Evolutionary conservation across 768 basidiomycete species (phyloP).

Genomic region (Tricholoma saponaceum): DNA sequence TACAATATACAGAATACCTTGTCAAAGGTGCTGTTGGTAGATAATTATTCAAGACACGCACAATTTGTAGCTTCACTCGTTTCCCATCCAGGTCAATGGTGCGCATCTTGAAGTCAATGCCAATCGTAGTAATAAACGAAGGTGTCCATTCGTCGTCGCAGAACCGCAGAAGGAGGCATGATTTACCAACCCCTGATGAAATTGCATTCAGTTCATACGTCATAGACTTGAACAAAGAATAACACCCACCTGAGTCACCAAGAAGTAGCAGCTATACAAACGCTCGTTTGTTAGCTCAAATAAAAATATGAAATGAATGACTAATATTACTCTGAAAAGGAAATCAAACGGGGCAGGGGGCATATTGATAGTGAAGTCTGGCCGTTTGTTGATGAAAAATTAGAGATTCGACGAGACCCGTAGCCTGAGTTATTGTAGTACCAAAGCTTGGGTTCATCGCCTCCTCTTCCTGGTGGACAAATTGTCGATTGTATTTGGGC

Average conservation of each 20-base stretch:
- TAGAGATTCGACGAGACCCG: neutral
- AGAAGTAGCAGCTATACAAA: conserved; percentile 78
- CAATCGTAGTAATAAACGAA: conserved; percentile 98
- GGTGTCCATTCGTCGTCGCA: conserved; percentile 99
- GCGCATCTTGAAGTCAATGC: conserved; percentile 98
- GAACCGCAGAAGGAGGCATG: conserved; percentile 89
- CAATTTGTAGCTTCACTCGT: conserved; percentile 98
- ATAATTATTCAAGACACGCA: conserved; percentile 30
- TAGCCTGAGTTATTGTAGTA: neutral
- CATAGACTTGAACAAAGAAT: neutral
- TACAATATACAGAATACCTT: conserved; percentile 25
- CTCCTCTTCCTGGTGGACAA: neutral
- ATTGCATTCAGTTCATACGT: conserved; percentile 1
- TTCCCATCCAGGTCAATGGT: conserved; percentile 98
- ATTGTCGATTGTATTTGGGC: too few species aligned
- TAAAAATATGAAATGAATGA: neutral
- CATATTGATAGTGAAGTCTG: conserved; percentile 35
- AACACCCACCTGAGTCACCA: conserved; percentile 81
- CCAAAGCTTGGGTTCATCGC: neutral
- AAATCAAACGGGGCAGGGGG: conserved; percentile 97
- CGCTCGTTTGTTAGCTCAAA: neutral
- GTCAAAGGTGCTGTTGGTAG: conserved; percentile 1
- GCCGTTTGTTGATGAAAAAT: neutral
- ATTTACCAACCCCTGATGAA: conserved; percentile 87
- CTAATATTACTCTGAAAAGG: conserved; percentile 72